These are phyloP conservation scores for Agrocybe praecox DNA, from an alignment of 768 basidiomycete species.

Conservation along the genomic window DNA sequence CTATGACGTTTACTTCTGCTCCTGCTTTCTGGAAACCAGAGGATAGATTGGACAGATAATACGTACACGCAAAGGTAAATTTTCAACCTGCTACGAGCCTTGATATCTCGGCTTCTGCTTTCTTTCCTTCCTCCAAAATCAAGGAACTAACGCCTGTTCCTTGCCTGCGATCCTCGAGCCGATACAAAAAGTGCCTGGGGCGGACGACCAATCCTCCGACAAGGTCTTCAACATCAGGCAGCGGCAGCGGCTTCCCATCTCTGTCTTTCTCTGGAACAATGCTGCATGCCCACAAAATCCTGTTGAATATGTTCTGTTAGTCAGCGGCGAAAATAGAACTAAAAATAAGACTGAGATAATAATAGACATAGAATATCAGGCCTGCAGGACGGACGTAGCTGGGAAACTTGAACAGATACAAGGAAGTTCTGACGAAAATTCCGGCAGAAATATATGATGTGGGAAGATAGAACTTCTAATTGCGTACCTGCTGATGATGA, in stretches of 20 bases:
- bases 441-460: no score
- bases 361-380: no score
- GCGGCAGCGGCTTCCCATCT: slow-evolving; percentile 17
- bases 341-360: background rate
- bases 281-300: slow-evolving; percentile 26
- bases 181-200: slow-evolving; percentile 20
- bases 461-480: no score
- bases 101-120: background rate
- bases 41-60: no score
- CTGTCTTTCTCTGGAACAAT: slow-evolving; percentile 14
- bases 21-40: no score
- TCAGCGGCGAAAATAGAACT: background rate
- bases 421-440: no score
- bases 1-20: no score
- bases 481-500: slow-evolving; percentile 2
- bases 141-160: background rate
- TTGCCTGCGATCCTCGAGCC: slow-evolving; percentile 10
- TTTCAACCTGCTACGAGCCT: no score
- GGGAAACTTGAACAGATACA: no score
- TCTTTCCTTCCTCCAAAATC: slow-evolving; percentile 14
- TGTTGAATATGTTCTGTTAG: background rate
- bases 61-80: no score
- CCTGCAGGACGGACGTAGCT: no score
- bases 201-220: slow-evolving; percentile 19
- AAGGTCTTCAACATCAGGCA: slow-evolving; percentile 16